Evolutionary conservation across 1,284 basidiomycete genomes (phyloP).

Genomic region (Tylopilus sp.): DNA sequence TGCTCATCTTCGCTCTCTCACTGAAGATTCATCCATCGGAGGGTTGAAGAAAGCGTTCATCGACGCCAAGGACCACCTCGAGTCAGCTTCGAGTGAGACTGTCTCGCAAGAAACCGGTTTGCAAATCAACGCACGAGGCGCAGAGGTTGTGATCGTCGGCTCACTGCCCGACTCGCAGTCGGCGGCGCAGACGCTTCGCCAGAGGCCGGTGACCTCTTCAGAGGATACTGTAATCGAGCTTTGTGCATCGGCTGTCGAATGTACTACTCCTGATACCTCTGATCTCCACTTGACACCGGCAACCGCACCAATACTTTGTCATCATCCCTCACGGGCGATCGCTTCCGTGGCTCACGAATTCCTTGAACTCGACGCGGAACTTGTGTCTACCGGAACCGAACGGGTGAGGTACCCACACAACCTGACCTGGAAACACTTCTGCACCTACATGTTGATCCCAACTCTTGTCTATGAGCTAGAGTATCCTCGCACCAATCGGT

Average conservation of each 20-base stretch:
- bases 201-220: conserved; percentile 46
- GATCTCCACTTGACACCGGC: conserved; percentile 4
- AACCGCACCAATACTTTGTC: conserved; percentile 58
- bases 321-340: conserved; percentile 71
- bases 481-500: conserved; percentile 87
- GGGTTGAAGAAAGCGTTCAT: conserved; percentile 60
- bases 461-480: conserved; percentile 96
- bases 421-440: conserved; percentile 81
- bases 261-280: conserved; percentile 1
- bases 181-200: conserved; percentile 46
- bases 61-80: conserved; percentile 41
- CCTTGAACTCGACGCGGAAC: conserved; percentile 72
- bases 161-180: conserved; percentile 55
- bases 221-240: conserved; percentile 13
- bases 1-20: conserved; percentile 44
- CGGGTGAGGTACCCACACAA: conserved; percentile 83
- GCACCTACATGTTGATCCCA: conserved; percentile 86
- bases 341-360: conserved; percentile 74
- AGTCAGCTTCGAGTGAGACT: conserved; percentile 16
- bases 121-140: conserved; percentile 25
- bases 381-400: conserved; percentile 66
- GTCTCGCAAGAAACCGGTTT: conserved; percentile 26
- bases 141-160: conserved; percentile 39
- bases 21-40: conserved; percentile 44
- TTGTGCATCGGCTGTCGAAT: conserved; percentile 1